phyloP scores from a whole-genome alignment of 495 filamentous ascomycete species.

The Daldinia childiae region DNA sequence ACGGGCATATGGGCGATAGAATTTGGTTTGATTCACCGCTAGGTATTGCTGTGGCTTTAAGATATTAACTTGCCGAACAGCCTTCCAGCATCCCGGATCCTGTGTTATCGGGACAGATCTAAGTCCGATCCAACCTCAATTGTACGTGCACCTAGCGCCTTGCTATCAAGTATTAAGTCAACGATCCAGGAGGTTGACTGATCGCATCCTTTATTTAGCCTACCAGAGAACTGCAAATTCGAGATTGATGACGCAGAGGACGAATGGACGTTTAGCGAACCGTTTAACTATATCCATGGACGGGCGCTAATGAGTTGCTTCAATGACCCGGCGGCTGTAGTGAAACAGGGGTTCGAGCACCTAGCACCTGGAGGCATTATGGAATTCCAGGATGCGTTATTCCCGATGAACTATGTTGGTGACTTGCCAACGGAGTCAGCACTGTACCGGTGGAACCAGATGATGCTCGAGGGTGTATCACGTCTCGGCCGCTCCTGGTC shows the following conservation, averaged over 20 bases:
- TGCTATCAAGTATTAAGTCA: not conserved
- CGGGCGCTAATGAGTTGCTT: constrained; percentile 62
- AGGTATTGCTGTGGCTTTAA: not conserved
- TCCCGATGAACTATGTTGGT: constrained; percentile 48
- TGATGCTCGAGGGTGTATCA: constrained; percentile 46
- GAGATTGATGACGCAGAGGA: constrained; percentile 65
- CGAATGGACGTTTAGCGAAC: constrained; percentile 59
- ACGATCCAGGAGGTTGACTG: not conserved
- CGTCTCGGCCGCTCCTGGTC: constrained; percentile 46
- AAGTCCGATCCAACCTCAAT: constrained; percentile 61
- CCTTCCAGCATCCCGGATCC: constrained; percentile 44
- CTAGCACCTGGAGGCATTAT: constrained; percentile 61
- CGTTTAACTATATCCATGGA: constrained; percentile 64
- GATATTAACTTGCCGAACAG: constrained; percentile 31
- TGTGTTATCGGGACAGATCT: constrained; percentile 61
- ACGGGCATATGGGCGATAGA: constrained; percentile 59
- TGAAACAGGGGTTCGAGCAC: constrained; percentile 56
- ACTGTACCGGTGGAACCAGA: constrained; percentile 50
- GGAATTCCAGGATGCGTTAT: constrained; percentile 59
- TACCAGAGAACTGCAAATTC: constrained; percentile 64
- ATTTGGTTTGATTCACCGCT: constrained; percentile 41
- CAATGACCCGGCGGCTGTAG: constrained; percentile 57
- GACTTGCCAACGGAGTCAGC: constrained; percentile 37
- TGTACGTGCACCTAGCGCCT: constrained; percentile 42
- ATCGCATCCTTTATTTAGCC: constrained; percentile 22